A percentile compares a stretch with the other conserved stretches of the same genome.
Conservation (phyloP, 2,329 filamentous ascomycete species). For the Colletotrichum navitas region DNA sequence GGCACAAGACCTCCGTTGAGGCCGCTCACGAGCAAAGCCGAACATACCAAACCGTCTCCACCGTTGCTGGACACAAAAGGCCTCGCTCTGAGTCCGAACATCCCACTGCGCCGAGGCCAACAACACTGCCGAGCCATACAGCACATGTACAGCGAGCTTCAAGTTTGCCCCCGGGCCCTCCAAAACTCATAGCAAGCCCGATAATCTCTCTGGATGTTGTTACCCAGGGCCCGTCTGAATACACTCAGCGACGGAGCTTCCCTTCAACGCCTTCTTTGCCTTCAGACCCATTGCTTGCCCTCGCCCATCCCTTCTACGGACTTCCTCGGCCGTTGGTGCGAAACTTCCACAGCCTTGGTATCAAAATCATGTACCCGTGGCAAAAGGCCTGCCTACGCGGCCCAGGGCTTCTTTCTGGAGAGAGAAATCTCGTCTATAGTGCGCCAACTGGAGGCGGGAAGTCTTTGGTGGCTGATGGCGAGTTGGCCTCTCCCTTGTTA, state of each 20-base stretch:
- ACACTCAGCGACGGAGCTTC: constrained; percentile 67
- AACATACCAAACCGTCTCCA: constrained; percentile 54
- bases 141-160: constrained; percentile 52
- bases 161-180: constrained; percentile 49
- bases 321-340: constrained; percentile 70
- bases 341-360: constrained; percentile 76
- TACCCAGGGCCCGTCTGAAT: constrained; percentile 58
- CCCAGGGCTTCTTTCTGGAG: constrained; percentile 73
- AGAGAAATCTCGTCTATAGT: constrained; percentile 81
- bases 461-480: constrained; percentile 76
- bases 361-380: constrained; percentile 82
- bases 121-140: constrained; percentile 15
- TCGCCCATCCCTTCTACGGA: constrained; percentile 73
- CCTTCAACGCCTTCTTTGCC: constrained; percentile 66
- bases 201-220: constrained; percentile 56
- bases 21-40: constrained; percentile 56
- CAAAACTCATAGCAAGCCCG: constrained; percentile 57
- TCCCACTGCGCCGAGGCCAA: constrained; percentile 19
- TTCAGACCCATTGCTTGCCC: constrained; percentile 67
- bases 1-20: constrained; percentile 66
- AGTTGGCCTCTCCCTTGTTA: constrained; percentile 40
- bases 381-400: constrained; percentile 80
- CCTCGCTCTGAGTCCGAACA: constrained; percentile 34
- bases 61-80: constrained; percentile 65
- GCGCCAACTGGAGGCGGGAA: constrained; percentile 85